phyloP scores from a whole-genome alignment of 208 protist genomes.

The Leishmania turanica region DNA sequence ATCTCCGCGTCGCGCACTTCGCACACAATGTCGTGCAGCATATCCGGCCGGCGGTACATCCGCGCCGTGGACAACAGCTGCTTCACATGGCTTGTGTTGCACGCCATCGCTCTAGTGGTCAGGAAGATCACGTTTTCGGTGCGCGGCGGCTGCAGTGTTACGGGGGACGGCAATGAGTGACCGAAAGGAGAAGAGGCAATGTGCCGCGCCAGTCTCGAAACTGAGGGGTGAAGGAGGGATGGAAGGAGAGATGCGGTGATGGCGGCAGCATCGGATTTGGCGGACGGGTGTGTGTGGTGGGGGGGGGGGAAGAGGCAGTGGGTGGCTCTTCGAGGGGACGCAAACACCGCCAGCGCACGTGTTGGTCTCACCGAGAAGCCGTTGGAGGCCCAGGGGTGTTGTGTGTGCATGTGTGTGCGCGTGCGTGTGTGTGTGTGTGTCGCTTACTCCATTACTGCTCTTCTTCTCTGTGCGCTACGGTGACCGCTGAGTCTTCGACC shows the following conservation, averaged over 20 bases:
- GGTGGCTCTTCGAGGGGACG: not conserved
- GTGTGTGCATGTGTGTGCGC: not conserved
- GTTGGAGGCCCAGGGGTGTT: not conserved
- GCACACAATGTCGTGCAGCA: constrained; percentile 22
- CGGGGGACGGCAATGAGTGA: not conserved
- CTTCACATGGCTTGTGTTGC: constrained; percentile 27
- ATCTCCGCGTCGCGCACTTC: constrained; percentile 21
- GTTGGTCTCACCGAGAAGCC: not conserved
- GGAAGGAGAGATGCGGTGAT: not conserved
- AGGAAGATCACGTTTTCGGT: not conserved
- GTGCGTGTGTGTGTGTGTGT: not conserved
- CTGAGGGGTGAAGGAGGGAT: not conserved
- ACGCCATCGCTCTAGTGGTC: constrained; percentile 3
- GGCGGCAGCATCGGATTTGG: not conserved
- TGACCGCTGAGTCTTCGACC: not conserved
- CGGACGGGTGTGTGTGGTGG: not conserved
- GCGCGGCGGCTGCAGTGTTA: not conserved
- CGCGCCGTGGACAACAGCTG: constrained; percentile 29
- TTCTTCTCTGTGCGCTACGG: not conserved
- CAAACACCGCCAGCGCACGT: not conserved
- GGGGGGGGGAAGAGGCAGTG: not conserved
- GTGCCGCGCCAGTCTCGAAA: not conserved
- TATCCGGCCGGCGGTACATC: constrained; percentile 24
- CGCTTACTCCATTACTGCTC: not conserved
- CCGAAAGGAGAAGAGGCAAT: not conserved